These are phyloP conservation scores for Suhomyces faveliae DNA, from an alignment of 805 yeast genomes.

Conservation along the genomic window DNA sequence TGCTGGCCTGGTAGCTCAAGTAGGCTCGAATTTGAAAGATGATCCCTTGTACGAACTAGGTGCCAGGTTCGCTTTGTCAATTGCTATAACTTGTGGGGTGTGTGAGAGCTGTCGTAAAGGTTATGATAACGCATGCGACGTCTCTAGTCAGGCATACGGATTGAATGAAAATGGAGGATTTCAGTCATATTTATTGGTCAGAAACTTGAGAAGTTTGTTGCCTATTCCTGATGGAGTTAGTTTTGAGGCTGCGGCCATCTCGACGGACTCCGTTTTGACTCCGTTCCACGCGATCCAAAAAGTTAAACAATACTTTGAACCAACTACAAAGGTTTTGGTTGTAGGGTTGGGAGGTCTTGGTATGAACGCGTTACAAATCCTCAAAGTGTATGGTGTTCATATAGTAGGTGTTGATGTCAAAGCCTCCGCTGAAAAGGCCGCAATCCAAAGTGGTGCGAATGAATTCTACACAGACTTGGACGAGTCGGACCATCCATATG, in stretches of 20 bases:
- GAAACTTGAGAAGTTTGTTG: slow-evolving; percentile 33
- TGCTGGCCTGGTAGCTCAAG: slow-evolving; percentile 36
- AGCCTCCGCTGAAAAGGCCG: slow-evolving; percentile 23
- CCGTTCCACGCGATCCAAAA: slow-evolving; percentile 43
- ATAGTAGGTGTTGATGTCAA: slow-evolving; percentile 37
- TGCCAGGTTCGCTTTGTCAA: slow-evolving; percentile 28
- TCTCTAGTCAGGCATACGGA: slow-evolving; percentile 28
- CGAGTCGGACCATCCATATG: slow-evolving; percentile 23
- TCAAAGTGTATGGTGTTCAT: slow-evolving; percentile 30
- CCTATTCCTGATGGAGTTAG: slow-evolving; percentile 41
- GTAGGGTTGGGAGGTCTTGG: slow-evolving; percentile 46
- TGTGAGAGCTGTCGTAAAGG: slow-evolving; percentile 38
- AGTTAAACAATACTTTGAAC: slow-evolving; percentile 26
- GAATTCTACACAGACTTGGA: slow-evolving; percentile 36
- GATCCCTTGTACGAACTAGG: slow-evolving; percentile 28
- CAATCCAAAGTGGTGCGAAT: slow-evolving; percentile 39
- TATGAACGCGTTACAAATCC: slow-evolving; percentile 41
- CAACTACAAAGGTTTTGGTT: slow-evolving; percentile 36
- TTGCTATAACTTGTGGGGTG: slow-evolving; percentile 33
- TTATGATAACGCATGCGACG: slow-evolving; percentile 29
- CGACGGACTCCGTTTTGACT: slow-evolving; percentile 43
- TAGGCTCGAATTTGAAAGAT: slow-evolving; percentile 25
- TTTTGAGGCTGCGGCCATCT: slow-evolving; percentile 40
- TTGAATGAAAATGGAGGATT: slow-evolving; percentile 41
- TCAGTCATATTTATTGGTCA: slow-evolving; percentile 36